These are phyloP conservation scores for Colletotrichum godetiae DNA, from an alignment of 2,329 filamentous ascomycete genomes.

Conservation along the genomic window DNA sequence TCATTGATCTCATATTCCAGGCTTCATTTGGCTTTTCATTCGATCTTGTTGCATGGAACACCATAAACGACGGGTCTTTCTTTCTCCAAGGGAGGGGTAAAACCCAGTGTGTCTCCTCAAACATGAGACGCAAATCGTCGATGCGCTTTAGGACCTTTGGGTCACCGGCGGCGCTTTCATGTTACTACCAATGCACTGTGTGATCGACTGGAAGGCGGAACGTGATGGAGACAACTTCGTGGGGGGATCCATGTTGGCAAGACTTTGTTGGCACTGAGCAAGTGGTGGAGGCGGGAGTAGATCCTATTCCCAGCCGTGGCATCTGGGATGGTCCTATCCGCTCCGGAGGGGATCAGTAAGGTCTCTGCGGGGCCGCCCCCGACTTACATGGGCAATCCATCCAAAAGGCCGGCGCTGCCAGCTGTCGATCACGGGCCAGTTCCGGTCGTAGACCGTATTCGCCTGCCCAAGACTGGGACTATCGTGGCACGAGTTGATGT, in stretches of 20 bases:
- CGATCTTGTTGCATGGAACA: conserved; percentile 24
- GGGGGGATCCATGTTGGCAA: conserved; percentile 13
- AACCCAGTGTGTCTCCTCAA: conserved; percentile 4
- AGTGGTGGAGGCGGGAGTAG: not conserved
- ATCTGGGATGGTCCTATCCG: conserved; percentile 22
- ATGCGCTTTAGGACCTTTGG: not conserved
- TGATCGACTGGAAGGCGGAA: not conserved
- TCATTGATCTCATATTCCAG: conserved; percentile 16
- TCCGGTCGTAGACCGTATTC: not conserved
- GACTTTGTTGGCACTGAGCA: conserved; percentile 6
- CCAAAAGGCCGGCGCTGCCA: not conserved
- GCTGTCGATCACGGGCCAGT: conserved; percentile 11
- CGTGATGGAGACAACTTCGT: not conserved
- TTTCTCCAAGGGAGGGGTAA: not conserved
- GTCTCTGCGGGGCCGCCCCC: conserved; percentile 7
- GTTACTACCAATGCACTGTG: not conserved
- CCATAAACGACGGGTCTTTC: conserved; percentile 9
- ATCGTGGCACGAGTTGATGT: not conserved
- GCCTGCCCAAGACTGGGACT: not conserved
- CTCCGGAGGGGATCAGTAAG: conserved; percentile 17
- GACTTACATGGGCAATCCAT: conserved; percentile 2
- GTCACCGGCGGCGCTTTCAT: not conserved
- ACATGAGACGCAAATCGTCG: conserved; percentile 9
- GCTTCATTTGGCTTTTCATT: conserved; percentile 14
- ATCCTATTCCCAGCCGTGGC: not conserved